Conservation (phyloP, 306 rosid genomes). For the Glycine latifolia region DNA sequence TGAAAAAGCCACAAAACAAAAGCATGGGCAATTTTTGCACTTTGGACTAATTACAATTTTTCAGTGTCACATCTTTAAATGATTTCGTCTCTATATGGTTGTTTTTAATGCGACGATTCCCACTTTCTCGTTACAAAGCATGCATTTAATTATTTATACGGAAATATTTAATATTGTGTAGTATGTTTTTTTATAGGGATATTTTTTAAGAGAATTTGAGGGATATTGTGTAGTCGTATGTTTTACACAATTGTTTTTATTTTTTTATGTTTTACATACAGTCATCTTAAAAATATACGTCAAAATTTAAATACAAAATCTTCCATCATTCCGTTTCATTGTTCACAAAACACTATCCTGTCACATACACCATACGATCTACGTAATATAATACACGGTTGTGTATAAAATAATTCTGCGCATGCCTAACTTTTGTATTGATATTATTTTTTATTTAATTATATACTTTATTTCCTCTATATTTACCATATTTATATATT, state of each 20-base stretch:
- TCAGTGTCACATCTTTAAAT: too few relatives aligned
- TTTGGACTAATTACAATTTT: too few relatives aligned
- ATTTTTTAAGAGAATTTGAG: too few relatives aligned
- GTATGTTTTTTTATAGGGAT: too few relatives aligned
- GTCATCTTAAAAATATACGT: not conserved
- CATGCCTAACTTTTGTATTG: not conserved
- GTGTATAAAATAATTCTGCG: not conserved
- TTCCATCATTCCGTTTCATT: not conserved
- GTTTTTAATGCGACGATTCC: not conserved
- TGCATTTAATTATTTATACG: not conserved
- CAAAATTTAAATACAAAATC: not conserved
- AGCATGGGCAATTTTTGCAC: too few relatives aligned
- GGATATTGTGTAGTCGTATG: too few relatives aligned
- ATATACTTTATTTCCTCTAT: too few relatives aligned
- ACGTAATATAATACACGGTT: not conserved
- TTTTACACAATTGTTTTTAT: too few relatives aligned
- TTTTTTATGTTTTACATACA: too few relatives aligned
- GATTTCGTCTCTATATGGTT: too few relatives aligned
- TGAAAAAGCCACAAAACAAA: too few relatives aligned
- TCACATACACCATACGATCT: not conserved
- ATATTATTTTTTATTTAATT: not conserved
- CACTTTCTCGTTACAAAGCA: not conserved
- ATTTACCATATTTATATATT: not conserved
- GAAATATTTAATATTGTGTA: too few relatives aligned
- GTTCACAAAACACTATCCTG: not conserved